Percentiles rank a stretch among this genome's conserved stretches.
Conservation (phyloP, 495 filamentous ascomycete species). For the Lasiosphaeria miniovina region DNA sequence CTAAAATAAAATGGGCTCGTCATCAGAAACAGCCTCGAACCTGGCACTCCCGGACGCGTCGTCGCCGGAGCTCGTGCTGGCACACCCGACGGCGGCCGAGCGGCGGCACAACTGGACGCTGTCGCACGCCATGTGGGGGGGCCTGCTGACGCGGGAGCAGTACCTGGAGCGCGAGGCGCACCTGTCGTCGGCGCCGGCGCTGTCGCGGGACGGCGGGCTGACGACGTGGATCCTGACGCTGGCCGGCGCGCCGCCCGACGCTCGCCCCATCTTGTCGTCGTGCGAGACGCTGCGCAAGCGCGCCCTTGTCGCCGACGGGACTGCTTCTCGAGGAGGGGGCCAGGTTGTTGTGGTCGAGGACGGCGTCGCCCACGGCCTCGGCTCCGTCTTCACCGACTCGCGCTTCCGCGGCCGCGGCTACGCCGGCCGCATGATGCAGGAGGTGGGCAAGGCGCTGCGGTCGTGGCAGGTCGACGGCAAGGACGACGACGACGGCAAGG, state of each 20-base stretch:
- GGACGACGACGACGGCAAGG: constrained; percentile 21
- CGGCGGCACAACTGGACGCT: constrained; percentile 58
- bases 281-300: constrained; percentile 83
- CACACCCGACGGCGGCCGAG: constrained; percentile 65
- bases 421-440: constrained; percentile 59
- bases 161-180: constrained; percentile 79
- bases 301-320: constrained; percentile 43
- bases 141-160: constrained; percentile 57
- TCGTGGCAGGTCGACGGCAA: constrained; percentile 30
- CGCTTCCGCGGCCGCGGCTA: constrained; percentile 74
- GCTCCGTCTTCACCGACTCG: constrained; percentile 79
- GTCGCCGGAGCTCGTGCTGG: constrained; percentile 62
- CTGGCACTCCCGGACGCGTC: constrained; percentile 50
- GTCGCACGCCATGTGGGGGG: constrained; percentile 72
- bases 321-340: not conserved
- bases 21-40: constrained; percentile 4
- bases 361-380: constrained; percentile 73
- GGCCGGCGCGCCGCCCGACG: constrained; percentile 34
- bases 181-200: constrained; percentile 56
- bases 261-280: constrained; percentile 67
- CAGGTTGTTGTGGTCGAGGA: constrained; percentile 36
- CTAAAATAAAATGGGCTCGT: constrained; percentile 29
- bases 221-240: constrained; percentile 86
- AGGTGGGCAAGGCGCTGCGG: constrained; percentile 40
- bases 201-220: constrained; percentile 71